Base-by-base conservation (phyloP, 345 rosid species). In the Cardamine resedifolia region DNA sequence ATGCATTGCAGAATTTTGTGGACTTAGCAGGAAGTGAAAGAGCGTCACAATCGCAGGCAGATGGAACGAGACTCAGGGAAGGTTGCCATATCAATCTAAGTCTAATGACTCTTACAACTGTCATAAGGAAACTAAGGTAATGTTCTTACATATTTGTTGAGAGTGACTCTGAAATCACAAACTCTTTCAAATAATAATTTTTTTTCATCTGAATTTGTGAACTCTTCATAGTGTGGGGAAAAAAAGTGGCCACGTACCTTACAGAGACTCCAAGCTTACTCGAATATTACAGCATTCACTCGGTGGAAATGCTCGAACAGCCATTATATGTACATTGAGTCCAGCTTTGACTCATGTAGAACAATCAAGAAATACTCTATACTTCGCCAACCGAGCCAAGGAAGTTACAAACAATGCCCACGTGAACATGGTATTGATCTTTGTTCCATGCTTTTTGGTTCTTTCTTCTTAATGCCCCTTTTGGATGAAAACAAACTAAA, bases 21-120 rank as follows among this genome's bases (percentile, higher is more conserved):
- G 99, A 96, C 85, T 81, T 96, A 63, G 99, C 99, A 70, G 99
- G 99, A 84, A 92, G 98, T 80, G 99, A 96, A 80, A 86, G 99
- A 81, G 98, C 98, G 12, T 87, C 99, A 68, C 99, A 96, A 75
- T 90, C 99, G 28, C 85, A 92, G 67, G 90, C 97, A 31, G 99
- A 96, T 58, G 99, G 99, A 41, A 85, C 96, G 58, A 84, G 99
- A 80, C 98, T 96, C 24, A 83, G 95, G 74, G 99, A 96, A 83
- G 99, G 99, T 68, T 96, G 99, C 68, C 99, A 96, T 79, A 96
- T 96, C 70, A 96, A 96, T 83, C 91, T 96, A 21, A 96, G 99
- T 78, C 81, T 96, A 83, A 96, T 96, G 99, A 96, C 99, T 10
- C 86, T 96, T 68, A 96, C 99, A 58, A 92, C 98, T 18, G 98